Base-by-base conservation (phyloP, 1,284 basidiomycete genomes). In the Pseudozyma pruni region DNA sequence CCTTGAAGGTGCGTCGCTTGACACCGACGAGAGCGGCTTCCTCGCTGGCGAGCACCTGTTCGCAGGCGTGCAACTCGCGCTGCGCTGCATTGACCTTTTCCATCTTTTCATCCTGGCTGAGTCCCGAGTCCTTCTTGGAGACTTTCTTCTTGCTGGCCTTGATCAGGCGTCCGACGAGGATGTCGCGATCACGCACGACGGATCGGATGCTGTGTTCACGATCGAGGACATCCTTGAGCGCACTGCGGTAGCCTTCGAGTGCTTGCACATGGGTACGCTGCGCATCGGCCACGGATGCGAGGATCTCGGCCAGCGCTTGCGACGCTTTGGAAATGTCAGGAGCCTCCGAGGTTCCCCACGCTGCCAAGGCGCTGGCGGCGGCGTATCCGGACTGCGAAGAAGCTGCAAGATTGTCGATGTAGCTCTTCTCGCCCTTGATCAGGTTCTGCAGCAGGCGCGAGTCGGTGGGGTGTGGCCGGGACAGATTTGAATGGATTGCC, bases 131-230 rank as follows among this genome's bases (percentile, higher is more conserved):
- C 47, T 70, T 61, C 34, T 71, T 82, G 48, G 63, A 51, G n/a
- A 69, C 62, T 43, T 72, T 75, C 38, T 76, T 75, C 67, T 83
- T 83, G 42, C 76, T 78, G 9, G 81, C 68, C 76, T 84, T 84
- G 80, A 84, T 83, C 37, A 84, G 68, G 17, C 83, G 76, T 33
- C 77, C 79, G 25, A 84, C 80, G 35, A 84, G 74, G 47, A 84
- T 84, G 69, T 84, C 84, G 27, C 83, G 80, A 51, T 84, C 84
- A 20, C 83, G 74, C 16, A 84, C 75, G 32, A 84, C 83, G 47
- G 74, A 81, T 31, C 79, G 75, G 49, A 84, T 78, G 55, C 79
- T 81, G 33, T 76, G 73, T 72, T 84, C 84, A 43, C 83, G 81
- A 27, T 83, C 83, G 41, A 83, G 77, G 22, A 84, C 81, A 53